Base-by-base conservation (phyloP, 139 green algal genomes). In the Chlamydomonas eustigma region DNA sequence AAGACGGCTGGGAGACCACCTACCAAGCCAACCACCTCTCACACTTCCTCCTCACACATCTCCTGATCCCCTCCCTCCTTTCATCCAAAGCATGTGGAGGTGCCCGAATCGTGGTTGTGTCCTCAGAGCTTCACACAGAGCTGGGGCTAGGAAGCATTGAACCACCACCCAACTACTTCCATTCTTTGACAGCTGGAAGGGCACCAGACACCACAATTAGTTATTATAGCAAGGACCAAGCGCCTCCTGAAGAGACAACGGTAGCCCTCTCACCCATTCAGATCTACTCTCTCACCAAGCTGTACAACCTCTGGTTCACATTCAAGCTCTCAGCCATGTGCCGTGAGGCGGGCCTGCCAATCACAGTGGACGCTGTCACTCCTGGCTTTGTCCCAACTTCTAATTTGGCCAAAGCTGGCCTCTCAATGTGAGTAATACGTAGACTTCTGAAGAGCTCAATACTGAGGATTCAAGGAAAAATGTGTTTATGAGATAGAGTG, bases 31-130 rank as follows among this genome's bases (percentile, higher is more conserved):
- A 83, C 78, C 78, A 83, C 64, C 50, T 83, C 5, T 39, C 44
- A 28, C 78, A 83, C 73, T 83, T 83, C 72, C 72, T 83, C 18
- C 78, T 83, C 22, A 66, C 71, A 1, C 50, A 73, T 25, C 72
- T 83, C 32, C 72, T 83, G 39, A 51, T 83, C 4, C 78, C 72
- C 6, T 72, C 72, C 0, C 78, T 83, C 3, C 25, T 65, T 1
- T 39, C 77, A 38, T 35, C 71, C 2, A 58, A 63, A 22, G 58
- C 58, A 8, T 22, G 25, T 69, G 58, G n/a, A 28, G 50, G 63
- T 0, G 69, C 1, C 12, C 51, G 76, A 0, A 68, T 81, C 0
- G 76, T 81, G 30, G 52, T 81, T 22, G 76, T 81, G 12, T 76
- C 76, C 1, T 81, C 76, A 30, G 69, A 81, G 76, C 69, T 81